Evolutionary conservation across 371 early-diverging fungal species (phyloP).

Genomic region (Furculomyces boomerangus): DNA sequence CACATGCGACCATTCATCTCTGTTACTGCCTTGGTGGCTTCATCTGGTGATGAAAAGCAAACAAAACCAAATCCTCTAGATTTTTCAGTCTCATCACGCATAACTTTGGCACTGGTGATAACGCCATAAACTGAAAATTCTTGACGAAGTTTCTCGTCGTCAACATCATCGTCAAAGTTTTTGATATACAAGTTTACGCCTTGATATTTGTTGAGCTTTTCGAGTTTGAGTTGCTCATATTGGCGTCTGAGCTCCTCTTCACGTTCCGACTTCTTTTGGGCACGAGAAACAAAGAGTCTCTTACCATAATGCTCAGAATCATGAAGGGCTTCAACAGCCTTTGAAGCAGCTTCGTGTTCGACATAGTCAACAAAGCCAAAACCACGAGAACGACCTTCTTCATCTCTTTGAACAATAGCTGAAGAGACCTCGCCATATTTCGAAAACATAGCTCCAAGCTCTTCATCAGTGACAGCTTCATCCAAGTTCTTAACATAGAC

Average conservation of each 20-base stretch:
- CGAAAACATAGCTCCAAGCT: conserved; percentile 65
- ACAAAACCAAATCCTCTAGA: conserved; percentile 83
- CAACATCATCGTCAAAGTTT: conserved; percentile 90
- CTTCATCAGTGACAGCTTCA: conserved; percentile 59
- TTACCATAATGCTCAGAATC: conserved; percentile 81
- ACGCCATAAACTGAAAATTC: conserved; percentile 89
- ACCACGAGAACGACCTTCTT: conserved; percentile 67
- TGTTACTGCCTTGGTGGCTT: conserved; percentile 76
- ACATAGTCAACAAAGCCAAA: conserved; percentile 97
- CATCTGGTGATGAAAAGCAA: conserved; percentile 78
- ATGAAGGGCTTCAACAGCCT: conserved; percentile 87
- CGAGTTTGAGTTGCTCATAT: conserved; percentile 83
- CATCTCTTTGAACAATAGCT: conserved; percentile 50
- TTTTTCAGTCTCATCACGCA: conserved; percentile 76
- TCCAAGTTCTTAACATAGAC: conserved; percentile 97
- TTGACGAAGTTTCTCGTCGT: conserved; percentile 86
- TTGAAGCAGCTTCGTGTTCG: conserved; percentile 76
- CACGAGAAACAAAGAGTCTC: conserved; percentile 90
- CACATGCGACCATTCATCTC: conserved; percentile 88
- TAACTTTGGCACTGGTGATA: conserved; percentile 93
- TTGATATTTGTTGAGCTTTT: conserved; percentile 92
- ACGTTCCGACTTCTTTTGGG: conserved; percentile 97
- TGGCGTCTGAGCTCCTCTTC: conserved; percentile 87
- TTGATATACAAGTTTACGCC: conserved; percentile 96
- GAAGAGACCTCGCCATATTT: conserved; percentile 81